Base-by-base conservation (phyloP, 148 eudicot species). In the Heliosperma pusillum region DNA sequence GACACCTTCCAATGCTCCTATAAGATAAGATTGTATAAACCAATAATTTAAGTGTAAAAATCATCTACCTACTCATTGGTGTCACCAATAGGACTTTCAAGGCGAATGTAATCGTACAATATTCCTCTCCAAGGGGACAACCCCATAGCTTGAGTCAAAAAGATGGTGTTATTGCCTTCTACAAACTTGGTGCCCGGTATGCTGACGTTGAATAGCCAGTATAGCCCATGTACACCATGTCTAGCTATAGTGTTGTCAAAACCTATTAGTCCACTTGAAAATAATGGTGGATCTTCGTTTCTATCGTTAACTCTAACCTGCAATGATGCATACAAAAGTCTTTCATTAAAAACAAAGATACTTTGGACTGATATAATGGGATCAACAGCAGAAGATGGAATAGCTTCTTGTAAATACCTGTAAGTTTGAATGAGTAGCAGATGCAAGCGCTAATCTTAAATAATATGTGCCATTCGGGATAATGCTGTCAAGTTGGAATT, bases 381-480 rank as follows among this genome's bases (percentile, higher is more conserved):
- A 72, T 22, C 8, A 2, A 11, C 0, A 19, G 22, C 20, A 12
- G 47, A 65, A 40, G 29, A 65, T 13, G 21, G 30, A 63, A 10
- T 19, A 47, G 33, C 16, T 67, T 36, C 16, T 20, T 40, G 17
- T 2, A 9, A 12, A 47, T 81, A 90, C 95, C 90, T 88, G 87
- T 80, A 91, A 77, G 5, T 87, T 87, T 20, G 95, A 81, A 47
- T 66, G 58, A 60, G 84, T 83, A 29, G 90, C 93, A 69, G 93
- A 91, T 26, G 98, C 97, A 10, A 94, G 86, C 42, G 98, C 97
- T 71, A 94, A 11, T 65, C 97, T 82, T 62, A 94, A 74, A 73
- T 80, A 88, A 79, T 88, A 94, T 36, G 75, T 85, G 77, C 80
- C 88, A 0, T 27, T 63, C n/a, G 74, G 64, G 71, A 30, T 24